Evolutionary conservation across 495 filamentous ascomycete genomes (phyloP).

Genomic region (Chaetomium fimeti): DNA sequence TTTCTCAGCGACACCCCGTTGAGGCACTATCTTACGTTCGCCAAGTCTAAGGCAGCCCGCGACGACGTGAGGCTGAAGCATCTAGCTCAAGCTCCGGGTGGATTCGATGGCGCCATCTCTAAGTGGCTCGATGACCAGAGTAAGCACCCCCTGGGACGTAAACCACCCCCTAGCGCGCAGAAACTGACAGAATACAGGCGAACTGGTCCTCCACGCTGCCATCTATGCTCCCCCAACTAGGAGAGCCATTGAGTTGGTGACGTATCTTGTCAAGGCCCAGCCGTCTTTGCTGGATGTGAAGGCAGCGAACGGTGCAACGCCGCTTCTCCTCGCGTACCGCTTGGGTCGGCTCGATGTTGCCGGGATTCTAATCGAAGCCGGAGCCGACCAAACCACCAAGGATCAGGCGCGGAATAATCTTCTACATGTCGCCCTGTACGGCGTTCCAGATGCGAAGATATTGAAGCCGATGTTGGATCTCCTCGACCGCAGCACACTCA

Average conservation of each 20-base stretch:
- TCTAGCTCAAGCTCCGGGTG: conserved; percentile 52
- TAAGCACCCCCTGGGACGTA: conserved; percentile 26
- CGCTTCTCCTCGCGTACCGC: conserved; percentile 58
- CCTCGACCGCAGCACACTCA: conserved; percentile 50
- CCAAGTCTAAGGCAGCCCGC: conserved; percentile 50
- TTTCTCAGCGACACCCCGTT: conserved; percentile 64
- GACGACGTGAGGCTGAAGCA: conserved; percentile 57
- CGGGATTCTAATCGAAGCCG: conserved; percentile 59
- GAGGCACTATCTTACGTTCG: conserved; percentile 62
- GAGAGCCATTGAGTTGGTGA: conserved; percentile 52
- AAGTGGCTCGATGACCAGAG: conserved; percentile 60
- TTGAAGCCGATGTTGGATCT: conserved; percentile 51
- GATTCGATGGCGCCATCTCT: conserved; percentile 57
- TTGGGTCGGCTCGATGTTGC: conserved; percentile 52
- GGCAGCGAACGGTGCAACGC: conserved; percentile 56
- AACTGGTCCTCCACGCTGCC: conserved; percentile 66
- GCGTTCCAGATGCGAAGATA: conserved; percentile 27
- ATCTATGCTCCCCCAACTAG: conserved; percentile 46
- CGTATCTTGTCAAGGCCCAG: conserved; percentile 58
- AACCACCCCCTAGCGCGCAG: background rate
- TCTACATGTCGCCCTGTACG: conserved; percentile 53
- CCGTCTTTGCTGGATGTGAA: conserved; percentile 60
- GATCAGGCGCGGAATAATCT: conserved; percentile 57
- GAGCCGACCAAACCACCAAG: conserved; percentile 61
- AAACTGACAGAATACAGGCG: conserved; percentile 45